These are phyloP conservation scores for Sclerotinia sclerotiorum DNA, from an alignment of 2,329 filamentous ascomycete species.

Conservation along the genomic window DNA sequence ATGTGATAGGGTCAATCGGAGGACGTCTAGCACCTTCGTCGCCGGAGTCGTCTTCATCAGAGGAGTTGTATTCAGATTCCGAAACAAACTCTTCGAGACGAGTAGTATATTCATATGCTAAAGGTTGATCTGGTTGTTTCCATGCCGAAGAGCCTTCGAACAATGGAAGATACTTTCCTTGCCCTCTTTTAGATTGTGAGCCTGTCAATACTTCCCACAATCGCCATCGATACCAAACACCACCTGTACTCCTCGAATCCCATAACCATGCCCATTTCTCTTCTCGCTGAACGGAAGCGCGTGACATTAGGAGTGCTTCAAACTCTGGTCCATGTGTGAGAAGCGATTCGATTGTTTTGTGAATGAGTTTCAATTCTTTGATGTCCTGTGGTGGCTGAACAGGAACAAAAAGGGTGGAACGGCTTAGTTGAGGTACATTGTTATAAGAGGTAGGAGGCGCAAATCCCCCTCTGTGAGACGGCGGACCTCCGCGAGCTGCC, in stretches of 20 bases:
- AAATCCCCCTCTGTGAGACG: constrained; percentile 60
- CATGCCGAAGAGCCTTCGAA: constrained; percentile 79
- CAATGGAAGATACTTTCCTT: constrained; percentile 59
- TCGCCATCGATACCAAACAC: constrained; percentile 90
- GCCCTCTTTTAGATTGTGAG: constrained; percentile 47
- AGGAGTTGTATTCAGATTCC: constrained; percentile 82
- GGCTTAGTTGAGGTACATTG: constrained; percentile 43
- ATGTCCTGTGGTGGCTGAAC: constrained; percentile 77
- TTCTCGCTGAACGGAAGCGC: constrained; percentile 77
- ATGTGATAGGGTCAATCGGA: constrained; percentile 41
- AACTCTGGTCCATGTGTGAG: constrained; percentile 81
- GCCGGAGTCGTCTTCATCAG: constrained; percentile 74
- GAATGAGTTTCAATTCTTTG: constrained; percentile 77
- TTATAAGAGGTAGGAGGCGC: constrained; percentile 74
- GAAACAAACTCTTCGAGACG: constrained; percentile 76
- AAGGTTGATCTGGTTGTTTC: constrained; percentile 68
- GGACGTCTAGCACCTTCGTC: constrained; percentile 47
- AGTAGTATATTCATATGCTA: constrained; percentile 81
- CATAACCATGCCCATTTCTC: constrained; percentile 95
- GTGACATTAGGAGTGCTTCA: constrained; percentile 87
- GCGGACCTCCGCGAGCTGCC: constrained; percentile 48
- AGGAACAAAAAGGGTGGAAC: constrained; percentile 61
- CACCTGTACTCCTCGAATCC: constrained; percentile 75
- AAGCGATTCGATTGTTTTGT: constrained; percentile 80
- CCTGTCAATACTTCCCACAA: constrained; percentile 84